These are phyloP conservation scores for Amyloporia xantha DNA, from an alignment of 768 basidiomycete genomes.

Conservation along the genomic window DNA sequence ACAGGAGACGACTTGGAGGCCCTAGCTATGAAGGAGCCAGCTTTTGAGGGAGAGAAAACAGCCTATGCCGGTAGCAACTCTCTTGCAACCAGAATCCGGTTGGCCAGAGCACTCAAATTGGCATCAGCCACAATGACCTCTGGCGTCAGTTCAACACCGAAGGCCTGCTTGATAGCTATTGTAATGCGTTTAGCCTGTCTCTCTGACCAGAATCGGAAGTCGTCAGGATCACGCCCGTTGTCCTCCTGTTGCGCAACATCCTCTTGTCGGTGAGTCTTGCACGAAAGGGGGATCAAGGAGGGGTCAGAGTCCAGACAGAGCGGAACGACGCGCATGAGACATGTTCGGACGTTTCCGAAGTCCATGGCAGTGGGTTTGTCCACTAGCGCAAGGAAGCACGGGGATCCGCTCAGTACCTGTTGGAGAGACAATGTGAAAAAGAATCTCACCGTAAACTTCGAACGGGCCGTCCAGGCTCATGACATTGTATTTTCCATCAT, in stretches of 20 bases:
- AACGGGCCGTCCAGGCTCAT: conserved; percentile 80
- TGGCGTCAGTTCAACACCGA: conserved; percentile 81
- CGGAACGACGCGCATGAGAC: conserved; percentile 71
- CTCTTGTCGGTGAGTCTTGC: conserved; percentile 30
- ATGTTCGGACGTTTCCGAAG: conserved; percentile 56
- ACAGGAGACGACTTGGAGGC: too few species aligned
- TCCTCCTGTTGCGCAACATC: conserved; percentile 14
- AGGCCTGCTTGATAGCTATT: conserved; percentile 68
- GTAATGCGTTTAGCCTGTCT: conserved; percentile 88
- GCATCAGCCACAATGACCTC: conserved; percentile 94
- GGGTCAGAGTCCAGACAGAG: conserved; percentile 86
- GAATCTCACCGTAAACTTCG: conserved; percentile 69
- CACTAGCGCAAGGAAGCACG: conserved; percentile 38
- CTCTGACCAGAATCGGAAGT: conserved; percentile 92
- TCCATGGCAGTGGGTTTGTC: conserved; percentile 59
- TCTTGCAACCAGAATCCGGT: conserved; percentile 73
- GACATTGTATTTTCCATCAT: conserved; percentile 96
- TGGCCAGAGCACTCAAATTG: conserved; percentile 79
- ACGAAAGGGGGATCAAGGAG: conserved; percentile 68
- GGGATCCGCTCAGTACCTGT: neutral
- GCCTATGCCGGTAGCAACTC: conserved; percentile 18
- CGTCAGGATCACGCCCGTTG: conserved; percentile 69
- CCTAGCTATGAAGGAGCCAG: too few species aligned
- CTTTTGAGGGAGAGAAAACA: too few species aligned
- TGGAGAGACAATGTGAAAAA: neutral